Conservation (phyloP, 2,329 filamentous ascomycete genomes). For the Hypomyces rosellus region DNA sequence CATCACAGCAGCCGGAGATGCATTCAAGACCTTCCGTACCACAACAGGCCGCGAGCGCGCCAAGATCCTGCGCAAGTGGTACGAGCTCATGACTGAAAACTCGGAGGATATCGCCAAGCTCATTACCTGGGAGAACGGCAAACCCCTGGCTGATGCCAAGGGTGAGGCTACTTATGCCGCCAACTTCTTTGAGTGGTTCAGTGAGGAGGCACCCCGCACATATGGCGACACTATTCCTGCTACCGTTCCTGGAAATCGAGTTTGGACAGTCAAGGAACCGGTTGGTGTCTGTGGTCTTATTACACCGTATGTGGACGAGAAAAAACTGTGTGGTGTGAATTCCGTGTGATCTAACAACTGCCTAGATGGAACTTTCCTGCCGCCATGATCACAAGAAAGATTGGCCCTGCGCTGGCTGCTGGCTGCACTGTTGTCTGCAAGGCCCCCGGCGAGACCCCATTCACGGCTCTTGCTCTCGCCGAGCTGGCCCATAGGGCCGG, state of each 20-base stretch:
- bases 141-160: slow-evolving; percentile 69
- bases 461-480: slow-evolving; percentile 79
- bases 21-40: slow-evolving; percentile 64
- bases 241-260: slow-evolving; percentile 47
- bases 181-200: slow-evolving; percentile 75
- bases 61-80: slow-evolving; percentile 72
- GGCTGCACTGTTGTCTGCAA: slow-evolving; percentile 94
- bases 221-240: slow-evolving; percentile 72
- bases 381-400: slow-evolving; percentile 67
- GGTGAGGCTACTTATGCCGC: slow-evolving; percentile 68
- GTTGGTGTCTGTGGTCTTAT: slow-evolving; percentile 40
- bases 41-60: slow-evolving; percentile 69
- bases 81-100: slow-evolving; percentile 72
- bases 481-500: slow-evolving; percentile 83
- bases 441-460: slow-evolving; percentile 85
- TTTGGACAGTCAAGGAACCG: slow-evolving; percentile 11
- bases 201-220: slow-evolving; percentile 66
- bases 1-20: slow-evolving; percentile 74
- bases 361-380: slow-evolving; percentile 76
- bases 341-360: slow-evolving; percentile 23
- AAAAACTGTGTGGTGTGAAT: slow-evolving; percentile 60
- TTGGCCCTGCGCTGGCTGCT: slow-evolving; percentile 74
- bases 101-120: slow-evolving; percentile 73
- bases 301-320: slow-evolving; percentile 64
- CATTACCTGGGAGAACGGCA: slow-evolving; percentile 88